Evolutionary conservation across 1,284 basidiomycete species (phyloP), one percentile per base, ranked within the genome.

Genomic region (Pseudomicrostroma phylloplanum): DNA sequence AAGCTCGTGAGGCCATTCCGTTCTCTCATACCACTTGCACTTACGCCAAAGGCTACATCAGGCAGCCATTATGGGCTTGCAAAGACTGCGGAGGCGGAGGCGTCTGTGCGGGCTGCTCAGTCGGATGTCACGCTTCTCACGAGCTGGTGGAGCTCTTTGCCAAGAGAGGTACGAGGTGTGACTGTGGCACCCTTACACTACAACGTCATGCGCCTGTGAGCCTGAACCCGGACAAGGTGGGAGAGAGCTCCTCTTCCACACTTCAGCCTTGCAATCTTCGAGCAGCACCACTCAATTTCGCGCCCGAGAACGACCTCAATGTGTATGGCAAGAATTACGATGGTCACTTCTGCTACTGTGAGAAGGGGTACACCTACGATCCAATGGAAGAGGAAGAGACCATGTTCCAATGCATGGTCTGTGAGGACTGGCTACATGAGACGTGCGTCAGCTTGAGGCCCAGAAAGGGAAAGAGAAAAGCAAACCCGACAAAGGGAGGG

Each of bases 351-450:
- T 81, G 80, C 71, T 70, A 73, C 48, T 81, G 81, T 59, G 71
- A 70, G 23, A 60, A 70, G 7, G 77, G 80, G 17, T 67, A 72
- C 59, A 66, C 67, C 17, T 81, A 81, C 66, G 78, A 81, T 62
- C 77, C 80, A 0, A 73, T 79, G 55, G 79, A 72, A 40, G 81
- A 81, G 59, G 73, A 79, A 36, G 78, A 75, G 66, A 75, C 73
- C 56, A 80, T 80, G 79, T 78, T 74, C 60, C 80, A 81, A 59
- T 80, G 80, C 57, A 62, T 81, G 23, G 70, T 74, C 6, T 81
- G 81, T 69, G 80, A 81, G 63, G 80, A 81, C 56, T 81, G 81
- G 81, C 66, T 77, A 1, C 81, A 81, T 65, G 74, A 79, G 61
- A 71, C 69, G 43, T 81, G 77, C 55, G 78, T 70, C 36, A 70